Evolutionary conservation across 805 yeast species (phyloP).

Genomic region (Candida alai): DNA sequence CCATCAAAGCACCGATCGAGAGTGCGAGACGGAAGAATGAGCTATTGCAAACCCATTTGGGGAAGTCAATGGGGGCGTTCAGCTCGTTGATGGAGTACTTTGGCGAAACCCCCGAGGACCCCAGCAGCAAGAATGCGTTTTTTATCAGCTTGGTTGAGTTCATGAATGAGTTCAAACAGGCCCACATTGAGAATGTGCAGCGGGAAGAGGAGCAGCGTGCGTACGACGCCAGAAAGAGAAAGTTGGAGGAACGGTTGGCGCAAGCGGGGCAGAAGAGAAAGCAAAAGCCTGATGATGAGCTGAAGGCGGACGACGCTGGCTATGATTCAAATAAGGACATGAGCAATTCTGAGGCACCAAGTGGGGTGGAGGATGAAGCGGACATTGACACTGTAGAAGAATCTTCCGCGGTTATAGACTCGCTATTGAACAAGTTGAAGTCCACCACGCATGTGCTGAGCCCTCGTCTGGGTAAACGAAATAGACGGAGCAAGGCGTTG

Average conservation of each 20-base stretch:
- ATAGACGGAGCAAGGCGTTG: constrained; percentile 29
- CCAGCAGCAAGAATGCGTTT: constrained; percentile 61
- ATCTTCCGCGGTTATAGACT: constrained; percentile 28
- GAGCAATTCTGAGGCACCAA: too few species aligned
- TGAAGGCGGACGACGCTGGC: constrained; percentile 10
- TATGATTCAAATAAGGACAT: constrained; percentile 5
- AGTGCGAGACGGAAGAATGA: constrained; percentile 71
- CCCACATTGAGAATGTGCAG: constrained; percentile 71
- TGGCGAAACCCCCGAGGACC: constrained; percentile 85
- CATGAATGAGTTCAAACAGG: constrained; percentile 72
- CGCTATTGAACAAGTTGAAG: constrained; percentile 28
- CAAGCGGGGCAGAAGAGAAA: constrained; percentile 14
- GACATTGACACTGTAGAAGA: constrained; percentile 11
- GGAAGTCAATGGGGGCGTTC: constrained; percentile 60
- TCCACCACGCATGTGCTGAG: constrained; percentile 19
- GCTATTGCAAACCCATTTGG: constrained; percentile 59
- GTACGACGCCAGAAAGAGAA: constrained; percentile 33
- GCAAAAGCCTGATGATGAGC: constrained; percentile 15
- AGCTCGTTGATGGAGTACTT: constrained; percentile 71
- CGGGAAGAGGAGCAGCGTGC: constrained; percentile 73
- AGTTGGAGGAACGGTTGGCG: constrained; percentile 24
- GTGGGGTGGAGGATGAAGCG: constrained; percentile 11
- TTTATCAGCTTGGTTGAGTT: constrained; percentile 79
- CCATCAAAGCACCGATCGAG: constrained; percentile 63
- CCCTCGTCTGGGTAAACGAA: constrained; percentile 16